Evolutionary conservation across 2,329 filamentous ascomycete species (phyloP).

Genomic region (Hymenoscyphus fraxineus): DNA sequence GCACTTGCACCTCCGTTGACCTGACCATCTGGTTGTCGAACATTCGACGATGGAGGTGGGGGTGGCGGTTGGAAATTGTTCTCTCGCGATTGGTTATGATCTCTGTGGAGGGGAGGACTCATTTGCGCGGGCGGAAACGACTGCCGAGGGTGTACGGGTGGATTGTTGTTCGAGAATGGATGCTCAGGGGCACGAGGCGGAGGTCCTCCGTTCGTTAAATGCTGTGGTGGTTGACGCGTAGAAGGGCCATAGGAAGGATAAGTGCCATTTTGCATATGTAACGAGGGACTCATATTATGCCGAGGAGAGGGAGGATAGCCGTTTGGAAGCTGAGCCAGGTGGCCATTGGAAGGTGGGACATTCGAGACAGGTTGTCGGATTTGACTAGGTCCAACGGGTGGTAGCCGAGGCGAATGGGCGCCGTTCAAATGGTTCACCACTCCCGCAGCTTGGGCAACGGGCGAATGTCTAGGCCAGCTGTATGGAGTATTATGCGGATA

Average conservation of each 20-base stretch:
- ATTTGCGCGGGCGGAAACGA: conserved; percentile 31
- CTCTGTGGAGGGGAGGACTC: conserved; percentile 31
- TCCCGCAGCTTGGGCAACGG: conserved; percentile 43
- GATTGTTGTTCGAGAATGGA: conserved; percentile 43
- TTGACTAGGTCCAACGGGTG: conserved; percentile 29
- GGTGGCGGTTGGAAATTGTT: conserved; percentile 25
- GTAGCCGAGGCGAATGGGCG: conserved; percentile 28
- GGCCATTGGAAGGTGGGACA: conserved; percentile 41
- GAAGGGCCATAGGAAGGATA: conserved; percentile 32
- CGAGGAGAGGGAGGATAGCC: conserved; percentile 33
- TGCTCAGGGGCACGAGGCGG: conserved; percentile 44
- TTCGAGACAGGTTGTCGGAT: conserved; percentile 23
- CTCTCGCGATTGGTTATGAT: conserved; percentile 31
- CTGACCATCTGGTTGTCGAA: conserved; percentile 39
- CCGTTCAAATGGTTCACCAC: conserved; percentile 50
- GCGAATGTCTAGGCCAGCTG: conserved; percentile 51
- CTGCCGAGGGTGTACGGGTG: conserved; percentile 43
- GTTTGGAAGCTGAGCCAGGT: conserved; percentile 40
- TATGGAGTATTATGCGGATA: conserved; percentile 39
- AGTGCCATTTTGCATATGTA: conserved; percentile 29
- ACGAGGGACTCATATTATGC: conserved; percentile 20
- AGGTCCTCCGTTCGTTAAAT: conserved; percentile 36
- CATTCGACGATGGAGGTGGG: conserved; percentile 25
- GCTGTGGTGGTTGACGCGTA: conserved; percentile 32
- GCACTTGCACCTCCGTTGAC: conserved; percentile 47